Percentiles rank a stretch among this genome's conserved stretches.
Conservation (phyloP, 1,139 yeast species). For the Debaryomyces psychrophilus region DNA sequence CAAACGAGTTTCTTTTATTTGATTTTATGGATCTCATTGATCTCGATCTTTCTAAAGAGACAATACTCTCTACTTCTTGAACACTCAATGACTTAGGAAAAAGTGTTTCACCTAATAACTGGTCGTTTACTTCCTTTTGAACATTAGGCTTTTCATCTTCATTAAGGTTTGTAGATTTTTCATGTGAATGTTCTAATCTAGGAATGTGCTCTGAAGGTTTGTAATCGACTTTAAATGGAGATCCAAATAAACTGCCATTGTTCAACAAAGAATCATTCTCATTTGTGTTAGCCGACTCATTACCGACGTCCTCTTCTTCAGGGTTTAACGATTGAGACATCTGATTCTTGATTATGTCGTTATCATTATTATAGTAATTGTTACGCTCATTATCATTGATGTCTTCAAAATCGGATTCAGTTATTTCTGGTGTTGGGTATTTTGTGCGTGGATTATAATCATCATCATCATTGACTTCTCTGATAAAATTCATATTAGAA, state of each 20-base stretch:
- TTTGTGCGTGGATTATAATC: constrained; percentile 16
- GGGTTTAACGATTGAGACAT: not conserved
- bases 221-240: constrained; percentile 37
- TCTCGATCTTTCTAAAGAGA: constrained; percentile 69
- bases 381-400: constrained; percentile 15
- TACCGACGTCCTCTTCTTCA: not conserved
- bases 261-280: constrained; percentile 13
- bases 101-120: constrained; percentile 60
- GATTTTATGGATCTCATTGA: constrained; percentile 55
- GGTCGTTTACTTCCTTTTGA: constrained; percentile 15
- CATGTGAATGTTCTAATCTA: not conserved
- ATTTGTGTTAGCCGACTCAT: constrained; percentile 7
- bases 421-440: not conserved
- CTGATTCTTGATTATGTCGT: not conserved
- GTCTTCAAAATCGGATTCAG: constrained; percentile 14
- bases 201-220: not conserved
- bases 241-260: constrained; percentile 28
- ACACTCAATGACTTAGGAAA: constrained; percentile 71
- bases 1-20: constrained; percentile 45
- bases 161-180: not conserved
- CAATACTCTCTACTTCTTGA: constrained; percentile 74
- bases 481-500: constrained; percentile 32
- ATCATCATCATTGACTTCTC: constrained; percentile 39
- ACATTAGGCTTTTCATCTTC: constrained; percentile 13
- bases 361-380: not conserved